Conservation (phyloP, 2,329 filamentous ascomycete genomes). For the Xylaria multiplex region DNA sequence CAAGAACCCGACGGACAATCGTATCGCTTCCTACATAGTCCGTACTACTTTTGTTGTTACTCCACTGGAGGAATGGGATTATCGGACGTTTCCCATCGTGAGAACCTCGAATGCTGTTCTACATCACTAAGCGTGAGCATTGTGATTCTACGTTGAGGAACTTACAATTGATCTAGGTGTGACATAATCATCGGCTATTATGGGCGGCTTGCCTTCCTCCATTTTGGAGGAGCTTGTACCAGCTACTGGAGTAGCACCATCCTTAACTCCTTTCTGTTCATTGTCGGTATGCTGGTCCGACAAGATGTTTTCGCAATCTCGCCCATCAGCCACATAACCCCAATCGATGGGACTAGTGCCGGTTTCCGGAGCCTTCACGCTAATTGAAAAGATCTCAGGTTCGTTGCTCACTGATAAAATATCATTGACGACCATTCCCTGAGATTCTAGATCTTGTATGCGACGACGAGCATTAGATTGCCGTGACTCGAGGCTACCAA, state of each 20-base stretch:
- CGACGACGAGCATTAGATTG: slow-evolving; percentile 17
- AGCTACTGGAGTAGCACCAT: neutral
- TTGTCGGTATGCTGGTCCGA: neutral
- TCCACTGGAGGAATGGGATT: slow-evolving; percentile 26
- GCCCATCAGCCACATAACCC: slow-evolving; percentile 5
- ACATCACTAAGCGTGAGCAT: neutral
- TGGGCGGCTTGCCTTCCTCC: neutral
- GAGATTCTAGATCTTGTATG: slow-evolving; percentile 8
- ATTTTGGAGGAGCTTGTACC: neutral
- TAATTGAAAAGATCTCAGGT: neutral
- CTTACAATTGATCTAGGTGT: neutral
- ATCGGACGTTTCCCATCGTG: neutral
- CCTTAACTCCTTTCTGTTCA: neutral
- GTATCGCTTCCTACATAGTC: slow-evolving; percentile 1
- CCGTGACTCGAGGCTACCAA: slow-evolving; percentile 11
- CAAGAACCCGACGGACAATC: slow-evolving; percentile 21
- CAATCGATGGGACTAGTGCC: slow-evolving; percentile 1
- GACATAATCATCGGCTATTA: neutral
- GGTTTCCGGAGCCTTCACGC: neutral
- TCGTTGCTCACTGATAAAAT: no score
- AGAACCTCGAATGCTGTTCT: neutral
- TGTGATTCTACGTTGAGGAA: no score
- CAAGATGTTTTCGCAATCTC: neutral
- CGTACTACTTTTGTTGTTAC: neutral
- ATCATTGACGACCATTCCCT: slow-evolving; percentile 27